Base-by-base conservation (phyloP, 306 rosid genomes). In the Cucurbita pepo region DNA sequence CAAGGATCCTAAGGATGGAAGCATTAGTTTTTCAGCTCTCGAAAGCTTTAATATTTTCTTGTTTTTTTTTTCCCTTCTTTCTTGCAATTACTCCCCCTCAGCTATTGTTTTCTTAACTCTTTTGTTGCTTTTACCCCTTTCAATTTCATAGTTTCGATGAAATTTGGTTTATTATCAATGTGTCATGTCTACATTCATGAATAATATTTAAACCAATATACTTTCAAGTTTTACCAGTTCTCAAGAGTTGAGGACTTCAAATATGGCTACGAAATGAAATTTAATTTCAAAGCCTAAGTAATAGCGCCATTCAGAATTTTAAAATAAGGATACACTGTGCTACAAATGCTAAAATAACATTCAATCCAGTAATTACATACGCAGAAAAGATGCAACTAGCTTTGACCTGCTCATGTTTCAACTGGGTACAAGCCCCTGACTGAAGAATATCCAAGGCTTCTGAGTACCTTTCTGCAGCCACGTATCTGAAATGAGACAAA, bases 361-460 rank as follows among this genome's bases (percentile, higher is more conserved):
- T 21, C 38, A 67, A 48, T 22, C 73, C 56, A 47, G 73, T 21
- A 67, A 22, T 25, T 65, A 65, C 72, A 64, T 43, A 44, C 54
- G 19, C 72, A 65, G 72, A 65, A 65, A 65, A 65, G 53, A 45
- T 44, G 55, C 55, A 43, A 66, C 57, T 25, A 48, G 73, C 43
- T 71, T 74, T 53, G 72, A 95, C 99, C 99, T 95, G 99, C 61
- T 78, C 90, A 53, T 80, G 82, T 69, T 86, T 79, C 83, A 95
- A 67, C 54, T 95, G 99, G 70, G 81, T 70, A 91, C 96, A 88
- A 45, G 96, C 91, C 69, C 99, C 99, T 1, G 96, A 85, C 69
- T 91, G 88, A 74, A 91, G 86, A 75, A 95, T 78, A 83, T 89
- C 97, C 84, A 89, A 79, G 57, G 96, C 97, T 75, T 95, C 99